Base-by-base conservation (phyloP, 805 yeast genomes). In the Isabelozyma pseudorhagii region DNA sequence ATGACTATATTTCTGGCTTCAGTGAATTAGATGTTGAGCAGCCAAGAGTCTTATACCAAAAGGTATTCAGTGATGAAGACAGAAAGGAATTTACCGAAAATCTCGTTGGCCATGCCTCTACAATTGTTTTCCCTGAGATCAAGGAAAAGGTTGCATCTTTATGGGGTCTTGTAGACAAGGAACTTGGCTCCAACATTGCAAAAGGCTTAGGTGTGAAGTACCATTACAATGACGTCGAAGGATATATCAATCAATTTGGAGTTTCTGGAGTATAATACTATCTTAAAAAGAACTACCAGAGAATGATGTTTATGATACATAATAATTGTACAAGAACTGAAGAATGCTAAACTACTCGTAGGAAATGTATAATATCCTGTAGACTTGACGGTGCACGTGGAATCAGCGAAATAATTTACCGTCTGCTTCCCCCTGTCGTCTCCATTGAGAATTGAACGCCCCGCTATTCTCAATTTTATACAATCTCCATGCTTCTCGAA, bases 401-500 rank as follows among this genome's bases (percentile, higher is more conserved):
- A 31, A 28, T 58, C 60, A 87, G 56, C 93, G 71, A 57, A 87
- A 89, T 76, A 87, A 66, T 63, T 77, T 64, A 0, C 93, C 93
- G 58, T 84, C 87, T 2, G 84, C 81, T 44, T 80, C 87, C 4
- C 85, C 85, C 60, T 86, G 89, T 7, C 77, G 66, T 50, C 92
- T 74, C 89, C 92, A 87, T 47, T 82, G 81, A 1, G 85, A 79
- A 8, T 74, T 72, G 5, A 48, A 48, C 15, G 51, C 46, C 8
- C 64, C 53, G 46, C 85, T 83, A 46, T 79, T 81, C 59, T 91
- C 96, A 41, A 77, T 54, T 55, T 81, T 82, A 56, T 84, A 87
- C 44, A 87, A 64, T 56, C 96, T 74, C 93, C 96, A 89, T 0
- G 97, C 97, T 58, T 90, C 96, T 46, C 96, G 69, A 28, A 92